phyloP scores from a whole-genome alignment of 2,329 filamentous ascomycete genomes.

The Trichothecium sympodiale region DNA sequence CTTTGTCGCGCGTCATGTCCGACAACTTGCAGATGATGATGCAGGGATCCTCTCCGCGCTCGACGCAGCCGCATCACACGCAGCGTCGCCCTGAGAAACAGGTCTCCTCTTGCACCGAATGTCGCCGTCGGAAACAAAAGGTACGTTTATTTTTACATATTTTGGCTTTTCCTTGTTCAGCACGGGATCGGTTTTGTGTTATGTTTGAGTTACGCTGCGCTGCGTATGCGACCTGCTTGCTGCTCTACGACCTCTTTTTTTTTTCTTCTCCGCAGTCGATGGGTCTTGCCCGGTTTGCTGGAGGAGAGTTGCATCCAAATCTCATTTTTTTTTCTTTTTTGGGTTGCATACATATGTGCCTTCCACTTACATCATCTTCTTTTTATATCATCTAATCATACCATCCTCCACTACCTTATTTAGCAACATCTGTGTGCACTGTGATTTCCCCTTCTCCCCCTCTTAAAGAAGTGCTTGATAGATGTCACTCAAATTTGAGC shows the following conservation, averaged over 20 bases:
- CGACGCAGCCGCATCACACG: not conserved
- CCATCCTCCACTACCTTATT: no score
- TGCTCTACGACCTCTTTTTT: not conserved
- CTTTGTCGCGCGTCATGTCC: slow-evolving; percentile 15
- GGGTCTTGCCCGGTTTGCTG: no score
- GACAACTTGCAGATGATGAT: slow-evolving; percentile 18
- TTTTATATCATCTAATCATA: not conserved
- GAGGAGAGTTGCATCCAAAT: no score
- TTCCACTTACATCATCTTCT: not conserved
- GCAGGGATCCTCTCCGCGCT: slow-evolving; percentile 10
- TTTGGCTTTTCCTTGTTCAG: no score
- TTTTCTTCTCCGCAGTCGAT: no score
- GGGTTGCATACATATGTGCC: slow-evolving; percentile 1
- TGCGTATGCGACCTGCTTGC: not conserved
- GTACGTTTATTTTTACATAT: slow-evolving; percentile 14
- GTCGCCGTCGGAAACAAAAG: slow-evolving; percentile 40
- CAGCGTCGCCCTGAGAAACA: slow-evolving; percentile 12
- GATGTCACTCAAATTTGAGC: no score
- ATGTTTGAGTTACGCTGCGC: no score
- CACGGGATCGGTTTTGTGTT: no score
- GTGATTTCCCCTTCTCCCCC: no score
- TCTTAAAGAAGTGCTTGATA: no score
- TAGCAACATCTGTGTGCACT: no score
- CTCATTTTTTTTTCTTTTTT: not conserved
- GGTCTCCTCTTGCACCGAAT: slow-evolving; percentile 37